Evolutionary conservation across 2,329 filamentous ascomycete species (phyloP), one percentile per base, ranked within the genome.

Genomic region (Bipolaris victoriae): DNA sequence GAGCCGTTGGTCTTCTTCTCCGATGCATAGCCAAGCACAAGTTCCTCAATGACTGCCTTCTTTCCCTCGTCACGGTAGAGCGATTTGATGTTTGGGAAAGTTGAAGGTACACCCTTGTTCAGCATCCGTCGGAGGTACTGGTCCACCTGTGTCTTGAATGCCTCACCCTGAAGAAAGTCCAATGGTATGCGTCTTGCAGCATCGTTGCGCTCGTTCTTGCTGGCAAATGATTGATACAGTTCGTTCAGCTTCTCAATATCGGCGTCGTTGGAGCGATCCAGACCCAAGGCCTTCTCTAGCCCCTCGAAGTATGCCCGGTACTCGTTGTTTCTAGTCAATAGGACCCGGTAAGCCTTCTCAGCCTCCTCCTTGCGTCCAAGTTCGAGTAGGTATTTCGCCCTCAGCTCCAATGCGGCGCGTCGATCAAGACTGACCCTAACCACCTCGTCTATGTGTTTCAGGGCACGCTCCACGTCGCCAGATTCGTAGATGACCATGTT

Each of bases 31-130:
- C 90, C 86, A 67, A 95, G 86, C 1, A 91, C 92, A 39, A 98
- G 77, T 36, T 87, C 82, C 63, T 89, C 86, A 39, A 99, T 85
- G 0, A 83, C 84, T n/a, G 89, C 83, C 73, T 89, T 90, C 81
- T 99, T 99, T 66, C 79, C 84, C 0, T 84, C 66, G 74, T 97
- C 88, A 13, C 83, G 83, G 80, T 98, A 99, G 20, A 99, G 84
- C 65, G 96, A 88, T 81, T 99, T 99, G 59, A 99, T 84, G 77
- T 98, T 99, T 35, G 92, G 92, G 77, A 99, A 99, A 3, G 94
- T 93, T 2, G 95, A 99, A 1, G 95, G 94, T 3, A 98, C 90
- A 10, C 94, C 95, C 78, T 94, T 96, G 76, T 90, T 88, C 55
- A 99, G 83, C 90, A 96, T 96, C 29, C 89, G 83, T 49, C 88